A percentile compares a stretch with the other conserved stretches of the same genome.
These are phyloP conservation scores for Fusarium tuaranense DNA, from an alignment of 2,329 filamentous ascomycete species.

Conservation along the genomic window DNA sequence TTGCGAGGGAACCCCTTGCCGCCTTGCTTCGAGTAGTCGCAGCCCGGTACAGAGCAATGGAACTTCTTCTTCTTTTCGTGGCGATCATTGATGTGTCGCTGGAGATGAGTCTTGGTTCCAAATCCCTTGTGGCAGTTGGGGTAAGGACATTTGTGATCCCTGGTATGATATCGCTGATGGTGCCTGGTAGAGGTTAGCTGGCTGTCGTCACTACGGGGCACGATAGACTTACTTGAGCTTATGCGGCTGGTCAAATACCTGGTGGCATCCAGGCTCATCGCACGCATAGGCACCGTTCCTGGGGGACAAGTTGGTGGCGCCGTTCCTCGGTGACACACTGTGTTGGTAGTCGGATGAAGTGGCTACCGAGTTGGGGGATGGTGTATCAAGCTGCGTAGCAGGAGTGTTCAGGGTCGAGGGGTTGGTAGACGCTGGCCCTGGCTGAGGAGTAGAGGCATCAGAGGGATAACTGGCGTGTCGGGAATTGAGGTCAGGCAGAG, in stretches of 20 bases:
- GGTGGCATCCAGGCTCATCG: slow-evolving; percentile 52
- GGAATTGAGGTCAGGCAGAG: slow-evolving; percentile 37
- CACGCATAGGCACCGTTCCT: slow-evolving; percentile 48
- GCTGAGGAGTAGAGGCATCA: slow-evolving; percentile 57
- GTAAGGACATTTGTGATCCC: slow-evolving; percentile 68
- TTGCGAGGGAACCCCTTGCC: slow-evolving; percentile 71
- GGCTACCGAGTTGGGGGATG: slow-evolving; percentile 53
- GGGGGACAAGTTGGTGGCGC: slow-evolving; percentile 42
- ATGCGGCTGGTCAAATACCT: slow-evolving; percentile 67
- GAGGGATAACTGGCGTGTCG: slow-evolving; percentile 52
- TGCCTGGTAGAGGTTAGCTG: slow-evolving; percentile 54
- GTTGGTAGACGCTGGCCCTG: slow-evolving; percentile 53
- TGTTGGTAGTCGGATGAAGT: slow-evolving; percentile 51
- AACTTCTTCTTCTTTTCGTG: slow-evolving; percentile 71
- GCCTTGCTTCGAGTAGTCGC: slow-evolving; percentile 66
- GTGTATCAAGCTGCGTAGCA: slow-evolving; percentile 58
- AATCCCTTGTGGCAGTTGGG: slow-evolving; percentile 66
- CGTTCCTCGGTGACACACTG: slow-evolving; percentile 51
- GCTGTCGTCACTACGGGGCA: neutral
- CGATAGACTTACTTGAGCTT: slow-evolving; percentile 65
- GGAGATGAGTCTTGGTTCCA: slow-evolving; percentile 71
- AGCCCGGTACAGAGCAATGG: slow-evolving; percentile 66
- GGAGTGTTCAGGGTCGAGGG: slow-evolving; percentile 59
- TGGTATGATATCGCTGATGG: slow-evolving; percentile 71
- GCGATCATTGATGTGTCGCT: slow-evolving; percentile 72